phyloP scores from a whole-genome alignment of 768 basidiomycete species.

The Podaxis sp. region DNA sequence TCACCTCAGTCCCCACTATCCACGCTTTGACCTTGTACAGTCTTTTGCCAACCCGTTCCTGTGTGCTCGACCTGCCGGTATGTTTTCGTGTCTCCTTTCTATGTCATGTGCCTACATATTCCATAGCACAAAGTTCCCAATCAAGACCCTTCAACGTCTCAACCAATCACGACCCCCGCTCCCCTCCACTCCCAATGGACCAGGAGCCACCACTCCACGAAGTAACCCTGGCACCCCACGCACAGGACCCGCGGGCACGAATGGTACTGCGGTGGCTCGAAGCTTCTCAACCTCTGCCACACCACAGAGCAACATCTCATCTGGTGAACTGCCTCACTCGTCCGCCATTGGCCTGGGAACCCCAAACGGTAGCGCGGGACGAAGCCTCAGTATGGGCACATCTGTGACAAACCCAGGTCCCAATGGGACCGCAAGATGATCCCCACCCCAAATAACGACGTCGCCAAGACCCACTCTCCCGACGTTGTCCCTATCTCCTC shows the following conservation, averaged over 20 bases:
- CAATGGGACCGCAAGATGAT: conserved; percentile 13
- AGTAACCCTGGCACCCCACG: conserved; percentile 11
- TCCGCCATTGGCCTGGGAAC: conserved; percentile 12
- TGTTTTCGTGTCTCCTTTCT: conserved; percentile 30
- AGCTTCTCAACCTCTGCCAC: conserved; percentile 10
- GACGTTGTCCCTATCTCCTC: conserved; percentile 16
- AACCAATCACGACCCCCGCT: conserved; percentile 42
- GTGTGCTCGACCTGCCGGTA: conserved; percentile 94
- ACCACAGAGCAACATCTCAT: not conserved
- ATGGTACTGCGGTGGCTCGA: conserved; percentile 3
- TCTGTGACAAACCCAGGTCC: conserved; percentile 12
- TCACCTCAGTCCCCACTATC: conserved; percentile 7
- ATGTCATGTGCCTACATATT: conserved; percentile 5
- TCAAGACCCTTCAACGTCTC: conserved; percentile 85
- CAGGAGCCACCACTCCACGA: conserved; percentile 5
- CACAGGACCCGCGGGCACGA: not conserved
- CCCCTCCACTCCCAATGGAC: conserved; percentile 24
- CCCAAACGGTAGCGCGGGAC: conserved; percentile 9
- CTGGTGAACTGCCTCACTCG: conserved; percentile 12
- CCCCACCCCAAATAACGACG: not conserved
- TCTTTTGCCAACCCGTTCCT: conserved; percentile 92
- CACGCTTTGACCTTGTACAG: conserved; percentile 36
- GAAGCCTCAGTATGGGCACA: conserved; percentile 11
- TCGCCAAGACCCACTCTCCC: conserved; percentile 5
- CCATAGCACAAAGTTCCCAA: conserved; percentile 88